Evolutionary conservation across 306 rosid genomes (phyloP).

Genomic region (Canavalia ensiformis): DNA sequence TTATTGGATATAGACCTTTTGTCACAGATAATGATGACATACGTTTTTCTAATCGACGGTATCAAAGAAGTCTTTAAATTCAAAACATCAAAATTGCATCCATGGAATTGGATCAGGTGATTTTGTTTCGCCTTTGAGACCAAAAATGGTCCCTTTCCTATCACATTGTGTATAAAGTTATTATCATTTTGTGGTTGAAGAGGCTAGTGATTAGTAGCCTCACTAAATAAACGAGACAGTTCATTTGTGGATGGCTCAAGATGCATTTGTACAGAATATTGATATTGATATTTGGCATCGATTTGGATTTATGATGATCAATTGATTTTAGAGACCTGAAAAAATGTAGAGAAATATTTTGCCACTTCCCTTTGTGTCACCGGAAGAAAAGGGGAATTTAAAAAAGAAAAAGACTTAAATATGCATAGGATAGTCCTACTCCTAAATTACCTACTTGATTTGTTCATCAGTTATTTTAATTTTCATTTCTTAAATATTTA

Average conservation of each 20-base stretch:
- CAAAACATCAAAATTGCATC: slow-evolving; percentile 16
- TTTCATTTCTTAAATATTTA: too few relatives aligned
- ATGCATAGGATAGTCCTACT: too few relatives aligned
- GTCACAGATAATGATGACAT: slow-evolving; percentile 53
- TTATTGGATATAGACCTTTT: slow-evolving; percentile 59
- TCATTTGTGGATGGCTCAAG: neutral
- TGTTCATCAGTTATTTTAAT: too few relatives aligned
- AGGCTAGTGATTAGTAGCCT: too few relatives aligned
- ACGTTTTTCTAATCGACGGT: slow-evolving; percentile 60
- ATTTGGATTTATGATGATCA: neutral
- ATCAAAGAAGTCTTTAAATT: slow-evolving; percentile 69
- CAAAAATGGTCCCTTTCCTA: slow-evolving; percentile 2
- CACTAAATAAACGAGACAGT: neutral
- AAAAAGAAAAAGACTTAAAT: too few relatives aligned
- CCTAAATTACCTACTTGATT: too few relatives aligned
- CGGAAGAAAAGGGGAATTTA: too few relatives aligned
- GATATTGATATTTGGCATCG: neutral
- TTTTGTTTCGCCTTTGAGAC: slow-evolving; percentile 4
- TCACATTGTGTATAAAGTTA: slow-evolving; percentile 27
- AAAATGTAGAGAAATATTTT: neutral
- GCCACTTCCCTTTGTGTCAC: too few relatives aligned
- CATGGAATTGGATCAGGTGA: neutral
- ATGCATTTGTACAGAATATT: neutral
- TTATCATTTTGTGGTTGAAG: slow-evolving; percentile 33
- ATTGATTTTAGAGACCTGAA: neutral